phyloP scores from a whole-genome alignment of 2,329 filamentous ascomycete genomes.

The Fusarium torreyae region DNA sequence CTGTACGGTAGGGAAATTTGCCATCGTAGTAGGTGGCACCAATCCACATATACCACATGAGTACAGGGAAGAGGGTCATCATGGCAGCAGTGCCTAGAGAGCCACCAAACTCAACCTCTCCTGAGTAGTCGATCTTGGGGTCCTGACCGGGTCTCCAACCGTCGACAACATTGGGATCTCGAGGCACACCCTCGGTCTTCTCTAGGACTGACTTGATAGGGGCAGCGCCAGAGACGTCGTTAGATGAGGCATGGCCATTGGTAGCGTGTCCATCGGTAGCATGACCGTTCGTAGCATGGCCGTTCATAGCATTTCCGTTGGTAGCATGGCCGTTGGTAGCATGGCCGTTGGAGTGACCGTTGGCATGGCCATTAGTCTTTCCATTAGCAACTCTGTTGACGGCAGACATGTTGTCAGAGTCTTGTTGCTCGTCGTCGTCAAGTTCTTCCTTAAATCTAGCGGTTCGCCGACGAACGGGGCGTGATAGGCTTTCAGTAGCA shows the following conservation, averaged over 20 bases:
- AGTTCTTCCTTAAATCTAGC: constrained; percentile 67
- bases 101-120: constrained; percentile 88
- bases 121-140: constrained; percentile 74
- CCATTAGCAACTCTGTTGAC: constrained; percentile 46
- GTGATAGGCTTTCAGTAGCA: constrained; percentile 60
- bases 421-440: constrained; percentile 62
- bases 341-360: constrained; percentile 48
- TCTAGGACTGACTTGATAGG: constrained; percentile 31
- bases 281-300: constrained; percentile 37
- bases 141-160: constrained; percentile 73
- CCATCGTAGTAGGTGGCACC: constrained; percentile 94
- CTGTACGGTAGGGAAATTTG: constrained; percentile 77
- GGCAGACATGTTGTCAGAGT: constrained; percentile 47
- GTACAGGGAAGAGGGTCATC: constrained; percentile 92
- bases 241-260: constrained; percentile 45
- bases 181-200: constrained; percentile 41
- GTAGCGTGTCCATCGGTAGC: constrained; percentile 51
- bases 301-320: constrained; percentile 47
- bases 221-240: constrained; percentile 23
- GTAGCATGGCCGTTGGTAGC: constrained; percentile 40
- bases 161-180: constrained; percentile 57
- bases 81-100: constrained; percentile 83
- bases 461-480: constrained; percentile 62
- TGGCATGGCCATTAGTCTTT: constrained; percentile 48
- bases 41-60: constrained; percentile 99